A percentile compares a stretch with the other conserved stretches of the same genome.
phyloP scores from a whole-genome alignment of 2,329 filamentous ascomycete genomes.

The Trichoderma koningii region DNA sequence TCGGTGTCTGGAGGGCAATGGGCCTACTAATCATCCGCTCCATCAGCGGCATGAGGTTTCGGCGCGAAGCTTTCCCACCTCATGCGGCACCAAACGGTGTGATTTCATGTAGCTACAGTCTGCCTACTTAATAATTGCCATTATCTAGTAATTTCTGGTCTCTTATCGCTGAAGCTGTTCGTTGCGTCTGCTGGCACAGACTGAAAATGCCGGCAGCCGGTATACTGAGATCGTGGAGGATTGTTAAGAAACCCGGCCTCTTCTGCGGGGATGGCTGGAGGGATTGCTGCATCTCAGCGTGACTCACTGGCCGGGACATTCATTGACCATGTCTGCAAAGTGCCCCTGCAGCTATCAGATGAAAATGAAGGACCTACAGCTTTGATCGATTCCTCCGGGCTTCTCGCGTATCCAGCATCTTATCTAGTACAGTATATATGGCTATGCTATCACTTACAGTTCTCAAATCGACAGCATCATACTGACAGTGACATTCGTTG shows the following conservation, averaged over 20 bases:
- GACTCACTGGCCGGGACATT: constrained; percentile 16
- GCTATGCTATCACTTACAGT: no score
- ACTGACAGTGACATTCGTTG: no score
- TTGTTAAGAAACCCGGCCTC: no score
- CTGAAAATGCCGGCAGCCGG: background rate
- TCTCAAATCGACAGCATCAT: background rate
- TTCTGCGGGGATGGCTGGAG: constrained; percentile 29
- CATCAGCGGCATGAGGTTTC: background rate
- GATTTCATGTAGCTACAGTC: constrained; percentile 16
- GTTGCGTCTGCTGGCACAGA: background rate
- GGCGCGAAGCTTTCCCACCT: background rate
- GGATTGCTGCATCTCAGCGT: constrained; percentile 1
- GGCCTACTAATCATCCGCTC: background rate
- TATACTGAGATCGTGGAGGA: background rate
- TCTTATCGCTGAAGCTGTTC: background rate
- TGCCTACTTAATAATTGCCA: constrained; percentile 19
- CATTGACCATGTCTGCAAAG: background rate
- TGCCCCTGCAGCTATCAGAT: background rate
- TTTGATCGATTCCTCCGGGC: background rate
- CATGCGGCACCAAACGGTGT: constrained; percentile 7
- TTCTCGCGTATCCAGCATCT: background rate
- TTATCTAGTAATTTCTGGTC: background rate
- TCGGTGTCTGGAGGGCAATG: background rate
- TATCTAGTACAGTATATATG: background rate
- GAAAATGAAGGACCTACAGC: background rate